Evolutionary conservation across 805 yeast species (phyloP).

Genomic region (Schizosaccharomyces lindneri): DNA sequence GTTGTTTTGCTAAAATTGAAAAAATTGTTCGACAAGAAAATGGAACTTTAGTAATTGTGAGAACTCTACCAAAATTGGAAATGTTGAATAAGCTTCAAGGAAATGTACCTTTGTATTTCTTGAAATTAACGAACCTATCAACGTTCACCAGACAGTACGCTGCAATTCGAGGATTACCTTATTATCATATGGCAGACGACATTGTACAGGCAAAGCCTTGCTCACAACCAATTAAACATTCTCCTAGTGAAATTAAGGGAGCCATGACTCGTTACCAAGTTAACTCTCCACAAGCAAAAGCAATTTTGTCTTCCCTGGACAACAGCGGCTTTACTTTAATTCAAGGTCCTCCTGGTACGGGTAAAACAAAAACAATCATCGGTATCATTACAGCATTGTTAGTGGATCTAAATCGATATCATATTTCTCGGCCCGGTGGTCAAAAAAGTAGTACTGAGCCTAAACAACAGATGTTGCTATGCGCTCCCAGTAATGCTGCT

Average conservation of each 20-base stretch:
- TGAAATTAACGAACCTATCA: slow-evolving; percentile 56
- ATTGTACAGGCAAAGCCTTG: slow-evolving; percentile 42
- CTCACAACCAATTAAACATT: background rate
- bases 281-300: slow-evolving; percentile 75
- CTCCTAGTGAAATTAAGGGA: slow-evolving; percentile 14
- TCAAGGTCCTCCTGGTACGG: slow-evolving; percentile 94
- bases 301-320: slow-evolving; percentile 48
- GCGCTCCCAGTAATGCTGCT: slow-evolving; percentile 98
- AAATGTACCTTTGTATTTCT: slow-evolving; percentile 34
- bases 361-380: slow-evolving; percentile 88
- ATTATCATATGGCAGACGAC: slow-evolving; percentile 47
- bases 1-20: slow-evolving; percentile 60
- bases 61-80: slow-evolving; percentile 27
- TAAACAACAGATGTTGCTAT: slow-evolving; percentile 44
- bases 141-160: slow-evolving; percentile 84
- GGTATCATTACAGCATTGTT: slow-evolving; percentile 63
- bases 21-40: slow-evolving; percentile 37
- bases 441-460: slow-evolving; percentile 5
- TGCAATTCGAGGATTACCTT: slow-evolving; percentile 56
- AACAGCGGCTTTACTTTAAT: slow-evolving; percentile 63
- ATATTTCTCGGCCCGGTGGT: slow-evolving; percentile 9
- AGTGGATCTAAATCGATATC: slow-evolving; percentile 9
- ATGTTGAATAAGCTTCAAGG: slow-evolving; percentile 36
- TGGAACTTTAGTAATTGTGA: slow-evolving; percentile 46
- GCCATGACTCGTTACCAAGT: slow-evolving; percentile 27